Conservation (phyloP, 2,329 filamentous ascomycete genomes). For the Metarhizium album region DNA sequence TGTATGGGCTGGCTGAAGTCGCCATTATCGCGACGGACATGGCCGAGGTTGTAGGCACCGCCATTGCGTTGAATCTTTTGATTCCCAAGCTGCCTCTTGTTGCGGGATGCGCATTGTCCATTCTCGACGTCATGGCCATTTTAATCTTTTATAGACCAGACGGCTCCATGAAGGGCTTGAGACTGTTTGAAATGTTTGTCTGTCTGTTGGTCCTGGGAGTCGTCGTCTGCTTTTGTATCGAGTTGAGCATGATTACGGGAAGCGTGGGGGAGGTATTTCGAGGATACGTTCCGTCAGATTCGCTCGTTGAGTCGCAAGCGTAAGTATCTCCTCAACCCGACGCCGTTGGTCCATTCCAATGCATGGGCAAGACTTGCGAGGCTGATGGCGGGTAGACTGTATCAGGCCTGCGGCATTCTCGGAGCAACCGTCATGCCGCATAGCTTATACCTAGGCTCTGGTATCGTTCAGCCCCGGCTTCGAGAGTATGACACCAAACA, state of each 20-base stretch:
- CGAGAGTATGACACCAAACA: constrained; percentile 50
- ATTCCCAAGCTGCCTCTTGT: constrained; percentile 54
- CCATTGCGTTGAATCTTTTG: constrained; percentile 58
- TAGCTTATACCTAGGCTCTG: constrained; percentile 57
- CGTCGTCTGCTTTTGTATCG: constrained; percentile 59
- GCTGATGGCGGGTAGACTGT: constrained; percentile 26
- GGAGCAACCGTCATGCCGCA: constrained; percentile 69
- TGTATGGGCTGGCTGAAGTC: constrained; percentile 54
- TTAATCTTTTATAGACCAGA: constrained; percentile 55
- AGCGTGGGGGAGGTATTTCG: constrained; percentile 48
- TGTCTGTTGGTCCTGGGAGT: constrained; percentile 54
- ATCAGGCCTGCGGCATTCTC: constrained; percentile 65
- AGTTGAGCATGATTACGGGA: constrained; percentile 50
- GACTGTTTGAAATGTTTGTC: constrained; percentile 56
- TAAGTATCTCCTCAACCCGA: constrained; percentile 14
- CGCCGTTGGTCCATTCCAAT: background rate
- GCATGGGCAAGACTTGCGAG: background rate
- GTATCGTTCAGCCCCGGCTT: constrained; percentile 57
- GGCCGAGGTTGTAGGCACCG: constrained; percentile 61
- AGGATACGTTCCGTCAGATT: constrained; percentile 53
- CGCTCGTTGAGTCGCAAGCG: constrained; percentile 46
- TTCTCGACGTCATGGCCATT: constrained; percentile 57
- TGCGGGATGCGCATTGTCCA: constrained; percentile 57
- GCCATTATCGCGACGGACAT: constrained; percentile 65
- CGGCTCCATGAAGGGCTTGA: constrained; percentile 46